These are phyloP conservation scores for Drechmeria coniospora DNA, from an alignment of 2,329 filamentous ascomycete species.

Conservation along the genomic window DNA sequence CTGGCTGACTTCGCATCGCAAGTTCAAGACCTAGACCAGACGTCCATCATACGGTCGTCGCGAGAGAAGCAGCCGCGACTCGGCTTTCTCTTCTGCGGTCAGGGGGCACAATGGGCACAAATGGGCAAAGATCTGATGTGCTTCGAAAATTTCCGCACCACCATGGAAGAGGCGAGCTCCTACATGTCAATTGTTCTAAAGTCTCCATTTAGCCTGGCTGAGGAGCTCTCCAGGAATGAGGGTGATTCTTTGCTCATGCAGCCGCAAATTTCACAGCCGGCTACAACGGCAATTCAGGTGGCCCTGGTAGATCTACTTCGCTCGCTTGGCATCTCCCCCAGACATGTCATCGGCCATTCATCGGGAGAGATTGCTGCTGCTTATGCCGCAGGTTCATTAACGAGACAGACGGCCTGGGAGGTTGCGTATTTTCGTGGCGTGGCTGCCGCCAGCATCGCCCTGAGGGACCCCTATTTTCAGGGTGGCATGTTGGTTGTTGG, in stretches of 20 bases:
- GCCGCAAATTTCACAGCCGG: slow-evolving; percentile 23
- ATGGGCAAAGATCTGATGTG: slow-evolving; percentile 27
- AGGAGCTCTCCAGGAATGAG: slow-evolving; percentile 18
- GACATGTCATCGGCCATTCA: slow-evolving; percentile 26
- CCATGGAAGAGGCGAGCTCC: slow-evolving; percentile 17
- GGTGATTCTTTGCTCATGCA: slow-evolving; percentile 14
- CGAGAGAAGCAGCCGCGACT: slow-evolving; percentile 14
- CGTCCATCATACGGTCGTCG: slow-evolving; percentile 9
- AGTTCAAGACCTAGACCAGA: slow-evolving; percentile 9
- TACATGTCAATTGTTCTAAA: slow-evolving; percentile 15
- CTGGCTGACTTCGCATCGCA: slow-evolving; percentile 16
- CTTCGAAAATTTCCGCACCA: slow-evolving; percentile 24
- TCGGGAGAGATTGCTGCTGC: slow-evolving; percentile 32
- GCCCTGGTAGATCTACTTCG: slow-evolving; percentile 24
- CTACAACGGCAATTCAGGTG: slow-evolving; percentile 26
- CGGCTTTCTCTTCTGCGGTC: slow-evolving; percentile 28
- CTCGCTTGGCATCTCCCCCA: slow-evolving; percentile 16
- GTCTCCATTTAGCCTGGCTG: slow-evolving; percentile 17
- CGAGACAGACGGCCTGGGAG: slow-evolving; percentile 22
- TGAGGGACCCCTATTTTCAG: slow-evolving; percentile 12
- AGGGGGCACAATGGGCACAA: slow-evolving; percentile 25
- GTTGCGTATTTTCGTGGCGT: slow-evolving; percentile 26
- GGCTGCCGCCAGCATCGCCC: slow-evolving; percentile 14
- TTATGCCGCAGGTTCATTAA: slow-evolving; percentile 21
- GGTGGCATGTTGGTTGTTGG: slow-evolving; percentile 28